Percentiles rank a stretch among this genome's conserved stretches.
Evolutionary conservation across 2,329 filamentous ascomycete genomes (phyloP).

Genomic region (Cadophora sp.): DNA sequence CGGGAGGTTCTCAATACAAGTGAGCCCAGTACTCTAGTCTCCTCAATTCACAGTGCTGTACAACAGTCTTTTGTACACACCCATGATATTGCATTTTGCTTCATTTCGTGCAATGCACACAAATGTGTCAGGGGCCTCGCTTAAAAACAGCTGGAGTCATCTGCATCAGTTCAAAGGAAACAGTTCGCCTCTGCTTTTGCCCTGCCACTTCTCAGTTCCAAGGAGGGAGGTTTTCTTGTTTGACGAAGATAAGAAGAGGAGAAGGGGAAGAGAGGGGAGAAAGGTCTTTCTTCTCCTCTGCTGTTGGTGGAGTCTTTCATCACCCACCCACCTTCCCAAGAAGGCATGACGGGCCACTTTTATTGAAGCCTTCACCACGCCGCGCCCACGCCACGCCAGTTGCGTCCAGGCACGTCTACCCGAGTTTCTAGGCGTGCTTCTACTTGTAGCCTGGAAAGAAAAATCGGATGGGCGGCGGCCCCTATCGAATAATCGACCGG

Average conservation of each 20-base stretch:
- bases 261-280: no score
- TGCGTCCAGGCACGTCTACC: background rate
- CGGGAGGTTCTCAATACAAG: background rate
- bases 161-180: background rate
- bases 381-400: background rate
- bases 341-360: background rate
- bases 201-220: no score
- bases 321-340: background rate
- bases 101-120: background rate
- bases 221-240: no score
- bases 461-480: background rate
- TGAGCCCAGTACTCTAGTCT: no score
- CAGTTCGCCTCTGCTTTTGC: no score
- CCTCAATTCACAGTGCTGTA: background rate
- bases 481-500: background rate
- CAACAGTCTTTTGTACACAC: background rate
- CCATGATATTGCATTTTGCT: background rate
- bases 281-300: background rate
- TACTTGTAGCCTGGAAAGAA: background rate
- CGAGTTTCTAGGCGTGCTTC: background rate
- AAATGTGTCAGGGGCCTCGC: background rate
- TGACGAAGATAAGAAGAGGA: no score
- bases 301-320: background rate
- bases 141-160: background rate
- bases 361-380: conserved; percentile 6